Base-by-base conservation (phyloP, 495 filamentous ascomycete genomes). In the Penicillium argentinense region DNA sequence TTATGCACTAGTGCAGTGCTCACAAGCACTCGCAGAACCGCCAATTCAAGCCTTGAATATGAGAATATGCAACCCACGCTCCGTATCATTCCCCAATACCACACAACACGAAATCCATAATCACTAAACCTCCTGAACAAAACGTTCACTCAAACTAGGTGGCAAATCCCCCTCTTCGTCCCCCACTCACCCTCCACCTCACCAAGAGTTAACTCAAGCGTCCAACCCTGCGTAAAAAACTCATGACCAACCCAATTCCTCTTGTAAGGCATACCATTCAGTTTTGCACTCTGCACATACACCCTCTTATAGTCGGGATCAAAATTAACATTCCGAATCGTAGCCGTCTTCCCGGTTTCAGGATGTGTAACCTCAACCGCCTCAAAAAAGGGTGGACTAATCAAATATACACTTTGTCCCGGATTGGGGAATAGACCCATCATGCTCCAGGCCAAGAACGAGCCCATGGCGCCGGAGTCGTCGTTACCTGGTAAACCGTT, bases 241-340 rank as follows among this genome's bases (percentile, higher is more conserved):
- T 80, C 82, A 54, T 91, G 85, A 12, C 77, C 77, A 25, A 91
- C 74, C 85, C 86, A 91, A 50, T 75, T 89, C 69, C 74, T 83
- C 0, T 69, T 81, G 30, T 87, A 91, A 3, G 71, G 62, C 49
- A 71, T 48, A 2, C 86, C 85, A 57, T 89, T 67, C 11, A 91
- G 68, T n/a, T 73, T 87, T 0, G 83, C 86, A 45, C 69, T 82
- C 65, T 89, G 86, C 23, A 91, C 83, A 49, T 81, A 89, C 2
- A 89, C 56, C 71, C 79, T 50, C 74, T 63, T 42, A 66, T 85
- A 58, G 49, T 61, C 17, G 75, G 73, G 16, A 62, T 82, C 44
- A 74, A 86, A 88, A 45, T 83, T 83, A 17, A 80, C 44, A 39
- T 77, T 85, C 3, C 72, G 67, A 8, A 89, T 75, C 0, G 71